phyloP scores from a whole-genome alignment of 2,329 filamentous ascomycete species.

The Dactylella cylindrospora region DNA sequence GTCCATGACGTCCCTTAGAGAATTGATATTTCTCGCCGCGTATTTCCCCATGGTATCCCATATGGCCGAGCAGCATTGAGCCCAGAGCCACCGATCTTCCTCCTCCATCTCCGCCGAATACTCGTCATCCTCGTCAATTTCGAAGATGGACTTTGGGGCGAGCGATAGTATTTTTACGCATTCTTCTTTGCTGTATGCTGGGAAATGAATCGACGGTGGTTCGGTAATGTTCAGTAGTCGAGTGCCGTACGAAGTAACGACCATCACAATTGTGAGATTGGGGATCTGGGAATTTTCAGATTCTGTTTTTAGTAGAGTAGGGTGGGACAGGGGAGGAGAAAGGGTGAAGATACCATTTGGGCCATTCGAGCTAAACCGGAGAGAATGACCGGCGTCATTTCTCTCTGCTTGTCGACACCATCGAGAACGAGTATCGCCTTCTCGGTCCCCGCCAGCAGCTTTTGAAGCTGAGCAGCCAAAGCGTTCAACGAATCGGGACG shows the following conservation, averaged over 20 bases:
- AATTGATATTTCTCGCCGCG: conserved; percentile 74
- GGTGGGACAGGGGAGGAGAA: conserved; percentile 5
- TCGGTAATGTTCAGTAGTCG: conserved; percentile 69
- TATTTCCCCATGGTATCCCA: conserved; percentile 84
- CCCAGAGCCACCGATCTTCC: conserved; percentile 65
- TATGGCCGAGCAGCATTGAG: conserved; percentile 76
- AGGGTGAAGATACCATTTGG: conserved; percentile 65
- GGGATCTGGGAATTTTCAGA: too few species aligned
- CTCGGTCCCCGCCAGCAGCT: conserved; percentile 59
- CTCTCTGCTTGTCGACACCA: conserved; percentile 79
- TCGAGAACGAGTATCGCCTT: conserved; percentile 68
- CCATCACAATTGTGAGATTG: conserved; percentile 72
- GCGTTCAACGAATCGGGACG: conserved; percentile 60
- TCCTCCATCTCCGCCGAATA: conserved; percentile 54
- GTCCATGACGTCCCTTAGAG: conserved; percentile 68
- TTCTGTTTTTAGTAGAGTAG: conserved; percentile 16
- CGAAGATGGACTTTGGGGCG: conserved; percentile 50
- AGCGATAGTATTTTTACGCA: conserved; percentile 74
- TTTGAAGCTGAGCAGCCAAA: conserved; percentile 70
- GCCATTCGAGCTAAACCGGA: conserved; percentile 78
- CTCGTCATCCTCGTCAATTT: conserved; percentile 49
- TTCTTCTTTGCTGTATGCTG: conserved; percentile 78
- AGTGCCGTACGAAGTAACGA: conserved; percentile 71
- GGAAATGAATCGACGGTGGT: conserved; percentile 76
- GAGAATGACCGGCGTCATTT: conserved; percentile 74